A percentile compares a stretch with the other conserved stretches of the same genome.
These are phyloP conservation scores for Trichosanthes cucumerina DNA, from an alignment of 306 rosid genomes.

Conservation along the genomic window DNA sequence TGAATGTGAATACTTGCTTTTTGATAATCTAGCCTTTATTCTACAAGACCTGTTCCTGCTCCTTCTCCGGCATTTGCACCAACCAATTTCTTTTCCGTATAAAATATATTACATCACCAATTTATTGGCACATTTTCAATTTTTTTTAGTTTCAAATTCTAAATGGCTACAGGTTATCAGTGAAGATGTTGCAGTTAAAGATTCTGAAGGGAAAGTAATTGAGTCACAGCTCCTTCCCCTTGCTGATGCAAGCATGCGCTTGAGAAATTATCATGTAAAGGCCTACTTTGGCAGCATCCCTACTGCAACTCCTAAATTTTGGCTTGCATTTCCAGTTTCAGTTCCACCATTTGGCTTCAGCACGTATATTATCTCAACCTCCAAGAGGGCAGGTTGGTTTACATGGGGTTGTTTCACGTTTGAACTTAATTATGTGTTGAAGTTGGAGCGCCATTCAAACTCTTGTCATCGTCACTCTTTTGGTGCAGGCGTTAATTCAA, in stretches of 20 bases:
- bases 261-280: conserved; percentile 34
- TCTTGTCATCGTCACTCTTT: conserved; percentile 16
- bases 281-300: conserved; percentile 35
- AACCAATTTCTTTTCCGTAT: not conserved
- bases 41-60: not conserved
- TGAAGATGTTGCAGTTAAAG: conserved; percentile 32
- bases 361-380: conserved; percentile 29
- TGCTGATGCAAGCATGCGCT: conserved; percentile 15
- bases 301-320: conserved; percentile 34
- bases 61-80: not conserved
- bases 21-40: not conserved
- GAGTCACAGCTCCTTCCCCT: conserved; percentile 44
- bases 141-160: not conserved
- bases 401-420: not conserved
- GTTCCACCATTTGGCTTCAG: conserved; percentile 49
- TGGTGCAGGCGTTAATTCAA: conserved; percentile 38
- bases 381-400: conserved; percentile 27
- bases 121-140: not conserved
- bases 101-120: not conserved
- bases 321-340: conserved; percentile 42
- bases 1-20: not conserved
- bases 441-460: not conserved
- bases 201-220: conserved; percentile 38
- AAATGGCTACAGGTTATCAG: conserved; percentile 24
- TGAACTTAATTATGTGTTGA: not conserved